Evolutionary conservation across 1,139 yeast genomes (phyloP), one percentile per base, ranked within the genome.

Genomic region (Taphrina flavorubra): DNA sequence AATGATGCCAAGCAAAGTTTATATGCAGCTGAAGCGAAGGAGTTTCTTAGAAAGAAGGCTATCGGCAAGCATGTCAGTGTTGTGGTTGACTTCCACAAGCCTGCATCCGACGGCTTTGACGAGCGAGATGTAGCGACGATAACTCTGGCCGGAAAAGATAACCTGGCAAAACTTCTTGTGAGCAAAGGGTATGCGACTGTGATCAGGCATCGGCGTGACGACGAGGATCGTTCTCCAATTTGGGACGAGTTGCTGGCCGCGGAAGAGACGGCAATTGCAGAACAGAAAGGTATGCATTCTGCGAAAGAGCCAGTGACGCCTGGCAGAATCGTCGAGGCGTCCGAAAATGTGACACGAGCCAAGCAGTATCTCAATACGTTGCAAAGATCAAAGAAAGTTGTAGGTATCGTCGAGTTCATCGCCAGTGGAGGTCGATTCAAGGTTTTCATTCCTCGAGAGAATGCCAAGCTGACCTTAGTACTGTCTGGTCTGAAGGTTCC

Each of bases 221-320:
- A 87, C 47, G 84, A 85, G 56, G 91, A 87, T 75, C 83, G 92
- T 73, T 86, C 96, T 0, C 83, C 86, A 51, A 83, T 86, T 73
- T 90, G 96, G 95, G 97, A 90, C 76, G 83, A 82, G 69, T 82
- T 90, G 69, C 78, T 89, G 62, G 96, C 89, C 76, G 80, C 87
- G 68, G 97, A 91, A 77, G 81, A 83, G 60, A 81, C 81, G 61
- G 87, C 94, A 34, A 82, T 81, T 72, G 83, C 82, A 68, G 79
- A 79, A 39, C 84, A 86, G 73, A 81, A 81, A 69, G 97, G 97
- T 42, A 81, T 90, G 68, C 87, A 84, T 75, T 81, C 86, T 63
- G 81, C 83, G 68, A 87, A 87, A 75, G 79, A 83, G 3, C 85
- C 87, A 18, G 85, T 84, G 18, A 79, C 83, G 5, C 85, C 87